phyloP scores from a whole-genome alignment of 2,329 filamentous ascomycete species.

The Eutypa lata region DNA sequence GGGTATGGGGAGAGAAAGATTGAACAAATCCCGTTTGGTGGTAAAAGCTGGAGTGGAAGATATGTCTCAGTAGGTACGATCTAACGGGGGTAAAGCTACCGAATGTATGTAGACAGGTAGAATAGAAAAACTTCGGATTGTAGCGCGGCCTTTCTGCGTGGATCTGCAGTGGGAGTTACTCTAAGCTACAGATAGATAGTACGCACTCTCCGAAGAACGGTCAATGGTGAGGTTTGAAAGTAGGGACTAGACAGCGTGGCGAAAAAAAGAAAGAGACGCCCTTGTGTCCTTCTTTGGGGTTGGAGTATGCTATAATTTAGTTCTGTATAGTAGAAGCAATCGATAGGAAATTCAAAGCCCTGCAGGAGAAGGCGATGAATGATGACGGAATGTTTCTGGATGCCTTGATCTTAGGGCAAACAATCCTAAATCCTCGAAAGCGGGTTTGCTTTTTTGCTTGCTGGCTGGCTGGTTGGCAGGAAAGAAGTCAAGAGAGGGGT shows the following conservation, averaged over 20 bases:
- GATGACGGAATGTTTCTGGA: background rate
- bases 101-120: too few species aligned
- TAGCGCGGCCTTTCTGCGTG: background rate
- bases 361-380: background rate
- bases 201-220: background rate
- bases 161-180: background rate
- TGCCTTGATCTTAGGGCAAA: background rate
- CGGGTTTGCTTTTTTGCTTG: background rate
- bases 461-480: background rate
- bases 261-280: background rate
- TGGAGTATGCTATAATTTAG: background rate
- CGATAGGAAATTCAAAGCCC: too few species aligned
- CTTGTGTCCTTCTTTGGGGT: background rate
- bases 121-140: too few species aligned
- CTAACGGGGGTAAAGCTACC: too few species aligned
- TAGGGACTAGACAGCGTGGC: background rate
- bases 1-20: background rate
- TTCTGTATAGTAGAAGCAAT: too few species aligned
- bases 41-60: background rate
- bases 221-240: background rate
- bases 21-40: background rate
- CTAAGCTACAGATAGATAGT: background rate
- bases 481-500: slow-evolving; percentile 30
- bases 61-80: background rate
- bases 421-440: too few species aligned